These are phyloP conservation scores for Rhodocollybia butyracea DNA, from an alignment of 768 basidiomycete genomes.

Conservation along the genomic window DNA sequence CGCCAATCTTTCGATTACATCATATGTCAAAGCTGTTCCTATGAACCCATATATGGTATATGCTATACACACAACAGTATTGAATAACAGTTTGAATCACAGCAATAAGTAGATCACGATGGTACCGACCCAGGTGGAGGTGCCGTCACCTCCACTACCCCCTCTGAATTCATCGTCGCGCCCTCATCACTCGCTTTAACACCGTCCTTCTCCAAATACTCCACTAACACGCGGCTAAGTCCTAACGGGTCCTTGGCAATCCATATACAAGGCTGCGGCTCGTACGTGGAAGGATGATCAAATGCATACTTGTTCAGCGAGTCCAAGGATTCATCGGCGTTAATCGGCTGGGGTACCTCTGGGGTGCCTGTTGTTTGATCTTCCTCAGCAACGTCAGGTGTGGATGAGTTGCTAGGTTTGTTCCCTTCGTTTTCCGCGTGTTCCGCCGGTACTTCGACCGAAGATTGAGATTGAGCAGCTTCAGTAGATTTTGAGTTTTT, in stretches of 20 bases:
- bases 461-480: conserved; percentile 20
- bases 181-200: conserved; percentile 43
- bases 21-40: too few relatives aligned
- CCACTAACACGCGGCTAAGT: conserved; percentile 34
- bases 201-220: conserved; percentile 34
- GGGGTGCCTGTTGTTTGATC: conserved; percentile 26
- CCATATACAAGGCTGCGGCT: conserved; percentile 45
- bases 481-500: too few relatives aligned
- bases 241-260: conserved; percentile 41
- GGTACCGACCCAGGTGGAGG: too few relatives aligned
- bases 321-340: conserved; percentile 13
- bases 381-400: conserved; percentile 8
- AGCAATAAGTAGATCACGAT: too few relatives aligned
- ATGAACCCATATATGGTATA: too few relatives aligned
- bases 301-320: conserved; percentile 39
- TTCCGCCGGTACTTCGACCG: conserved; percentile 18
- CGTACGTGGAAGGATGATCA: conserved; percentile 46
- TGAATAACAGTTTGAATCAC: too few relatives aligned
- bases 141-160: conserved; percentile 42
- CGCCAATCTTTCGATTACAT: too few relatives aligned
- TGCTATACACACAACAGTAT: too few relatives aligned
- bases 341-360: neutral
- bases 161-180: conserved; percentile 39
- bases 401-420: neutral
- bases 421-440: conserved; percentile 12